phyloP scores from a whole-genome alignment of 768 basidiomycete genomes.

The Sporobolomyces phaffii region DNA sequence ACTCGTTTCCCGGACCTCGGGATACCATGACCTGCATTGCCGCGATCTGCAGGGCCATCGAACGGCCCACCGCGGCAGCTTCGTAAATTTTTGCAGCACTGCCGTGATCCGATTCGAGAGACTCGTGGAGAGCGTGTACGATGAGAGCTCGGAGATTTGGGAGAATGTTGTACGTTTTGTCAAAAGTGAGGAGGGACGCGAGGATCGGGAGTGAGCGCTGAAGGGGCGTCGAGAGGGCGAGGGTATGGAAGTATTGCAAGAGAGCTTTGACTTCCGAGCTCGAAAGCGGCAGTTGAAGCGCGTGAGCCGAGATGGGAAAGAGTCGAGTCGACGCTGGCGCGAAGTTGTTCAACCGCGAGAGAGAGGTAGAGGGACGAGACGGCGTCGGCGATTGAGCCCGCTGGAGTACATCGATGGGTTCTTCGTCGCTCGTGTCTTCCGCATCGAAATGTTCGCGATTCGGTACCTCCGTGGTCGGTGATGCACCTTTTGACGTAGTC shows the following conservation, averaged over 20 bases:
- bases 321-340: neutral
- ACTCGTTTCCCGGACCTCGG: neutral
- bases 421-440: slow-evolving; percentile 26
- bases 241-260: slow-evolving; percentile 86
- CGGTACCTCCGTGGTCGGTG: neutral
- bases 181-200: slow-evolving; percentile 74
- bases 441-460: neutral
- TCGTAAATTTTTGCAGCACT: slow-evolving; percentile 28
- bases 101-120: slow-evolving; percentile 47
- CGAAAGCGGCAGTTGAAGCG: slow-evolving; percentile 75
- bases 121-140: slow-evolving; percentile 87
- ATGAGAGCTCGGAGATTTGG: slow-evolving; percentile 69
- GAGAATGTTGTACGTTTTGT: slow-evolving; percentile 68
- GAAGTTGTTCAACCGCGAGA: neutral
- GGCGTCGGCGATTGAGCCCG: neutral
- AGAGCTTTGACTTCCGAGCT: slow-evolving; percentile 81
- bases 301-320: slow-evolving; percentile 46
- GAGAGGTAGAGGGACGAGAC: neutral
- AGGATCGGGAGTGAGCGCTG: slow-evolving; percentile 86
- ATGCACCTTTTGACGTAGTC: neutral
- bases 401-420: slow-evolving; percentile 17
- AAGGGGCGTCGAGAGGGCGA: slow-evolving; percentile 74
- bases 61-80: slow-evolving; percentile 31
- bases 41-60: slow-evolving; percentile 26
- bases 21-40: slow-evolving; percentile 31